Base-by-base conservation (phyloP, 2,329 filamentous ascomycete species). In the Ceratocystis cacaofunesta region DNA sequence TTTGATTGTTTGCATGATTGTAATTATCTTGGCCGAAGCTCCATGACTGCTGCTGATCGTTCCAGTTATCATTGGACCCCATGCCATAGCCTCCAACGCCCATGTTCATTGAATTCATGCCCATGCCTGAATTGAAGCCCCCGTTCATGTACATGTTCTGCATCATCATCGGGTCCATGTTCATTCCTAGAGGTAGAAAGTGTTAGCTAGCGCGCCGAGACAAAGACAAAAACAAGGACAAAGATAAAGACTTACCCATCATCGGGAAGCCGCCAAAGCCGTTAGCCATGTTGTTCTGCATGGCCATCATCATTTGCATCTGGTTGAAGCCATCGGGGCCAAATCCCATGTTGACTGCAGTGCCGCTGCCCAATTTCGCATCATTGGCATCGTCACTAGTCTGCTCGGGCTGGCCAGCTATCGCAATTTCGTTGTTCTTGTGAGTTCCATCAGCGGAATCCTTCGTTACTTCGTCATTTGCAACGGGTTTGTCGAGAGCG, bases 21-120 rank as follows among this genome's bases (percentile, higher is more conserved):
- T 85, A 90, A 87, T 89, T 90, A 89, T 89, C 87, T 87, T 88
- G 86, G 81, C 85, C 84, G 81, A 85, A 84, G 86, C 86, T 88
- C 87, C 87, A 90, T 81, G 86, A 85, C 52, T 65, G 64, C 79
- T 89, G 86, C 78, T 87, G 86, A 80, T 82, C 82, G 81, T 87
- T 88, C 86, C 87, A 90, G 80, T 85, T 86, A 83, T 86, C 84
- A 83, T 87, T 86, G 81, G 85, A 82, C 75, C 84, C 83, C 73
- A 83, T 78, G 84, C 83, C 77, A 85, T 67, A 85, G 73, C 85
- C 84, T 79, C 85, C 89, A 88, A 92, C 89, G 80, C 85, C 68
- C 66, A 68, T 69, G 64, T 68, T 68, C 67, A 68, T 68, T 57
- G 65, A 82, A 80, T 83, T 87, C 86, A 89, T 89, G 76, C 76